phyloP scores from a whole-genome alignment of 2,329 filamentous ascomycete species.

The Talaromyces sp. region DNA sequence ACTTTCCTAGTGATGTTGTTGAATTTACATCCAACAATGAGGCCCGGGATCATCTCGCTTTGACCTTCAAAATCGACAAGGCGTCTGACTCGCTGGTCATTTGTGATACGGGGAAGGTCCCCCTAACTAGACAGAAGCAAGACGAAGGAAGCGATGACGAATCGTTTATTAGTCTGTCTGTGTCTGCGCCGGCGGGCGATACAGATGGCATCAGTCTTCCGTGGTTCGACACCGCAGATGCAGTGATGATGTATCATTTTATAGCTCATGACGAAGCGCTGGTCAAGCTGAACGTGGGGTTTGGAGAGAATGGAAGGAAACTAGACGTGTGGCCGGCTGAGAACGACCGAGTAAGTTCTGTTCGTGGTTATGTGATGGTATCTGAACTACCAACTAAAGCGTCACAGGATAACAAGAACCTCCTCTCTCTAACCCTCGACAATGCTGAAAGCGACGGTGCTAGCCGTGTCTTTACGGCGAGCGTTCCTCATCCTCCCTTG shows the following conservation, averaged over 20 bases:
- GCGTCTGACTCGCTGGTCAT: slow-evolving; percentile 3
- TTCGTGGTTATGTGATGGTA: too few species aligned
- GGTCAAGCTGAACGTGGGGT: background rate
- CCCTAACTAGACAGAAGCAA: background rate
- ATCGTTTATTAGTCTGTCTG: background rate
- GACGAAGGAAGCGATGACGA: background rate
- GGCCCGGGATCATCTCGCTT: background rate
- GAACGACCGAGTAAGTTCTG: background rate
- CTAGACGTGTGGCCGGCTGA: slow-evolving; percentile 6
- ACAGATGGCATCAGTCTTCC: slow-evolving; percentile 7
- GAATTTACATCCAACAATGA: background rate
- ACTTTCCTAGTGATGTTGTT: background rate
- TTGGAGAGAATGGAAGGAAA: background rate
- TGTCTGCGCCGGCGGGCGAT: slow-evolving; percentile 6
- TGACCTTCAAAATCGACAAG: slow-evolving; percentile 2
- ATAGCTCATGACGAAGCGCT: background rate
- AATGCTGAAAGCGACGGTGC: background rate
- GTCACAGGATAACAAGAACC: background rate
- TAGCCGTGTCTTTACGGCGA: background rate
- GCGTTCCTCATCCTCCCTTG: slow-evolving; percentile 1
- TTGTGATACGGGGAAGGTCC: background rate
- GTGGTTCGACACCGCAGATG: slow-evolving; percentile 10
- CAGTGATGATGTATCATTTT: slow-evolving; percentile 8
- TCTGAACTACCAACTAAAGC: too few species aligned
- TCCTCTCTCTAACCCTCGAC: slow-evolving; percentile 4